These are phyloP conservation scores for Aspergillus egyptiacus DNA, from an alignment of 495 filamentous ascomycete genomes.

Conservation along the genomic window DNA sequence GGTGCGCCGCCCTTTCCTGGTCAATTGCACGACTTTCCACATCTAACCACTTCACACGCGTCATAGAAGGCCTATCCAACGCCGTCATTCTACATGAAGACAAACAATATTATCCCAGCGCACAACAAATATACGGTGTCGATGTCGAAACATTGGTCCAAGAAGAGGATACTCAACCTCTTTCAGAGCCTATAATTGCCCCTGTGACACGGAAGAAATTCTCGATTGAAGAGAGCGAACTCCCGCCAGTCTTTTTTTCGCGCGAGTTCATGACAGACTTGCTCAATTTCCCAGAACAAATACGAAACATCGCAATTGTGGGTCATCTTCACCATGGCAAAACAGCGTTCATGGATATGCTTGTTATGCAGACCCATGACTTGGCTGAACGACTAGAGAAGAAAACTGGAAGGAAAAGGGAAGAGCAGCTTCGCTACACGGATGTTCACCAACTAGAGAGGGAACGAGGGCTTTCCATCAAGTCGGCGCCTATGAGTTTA, in stretches of 20 bases:
- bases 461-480: slow-evolving; percentile 87
- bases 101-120: slow-evolving; percentile 98
- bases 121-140: slow-evolving; percentile 86
- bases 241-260: slow-evolving; percentile 81
- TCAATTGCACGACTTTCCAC: neutral
- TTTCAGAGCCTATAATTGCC: slow-evolving; percentile 88
- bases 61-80: slow-evolving; percentile 86
- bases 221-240: slow-evolving; percentile 81
- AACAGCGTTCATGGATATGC: slow-evolving; percentile 97
- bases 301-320: slow-evolving; percentile 83
- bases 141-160: slow-evolving; percentile 95
- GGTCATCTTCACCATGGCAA: slow-evolving; percentile 97
- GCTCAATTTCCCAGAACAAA: slow-evolving; percentile 92
- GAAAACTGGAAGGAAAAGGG: slow-evolving; percentile 70
- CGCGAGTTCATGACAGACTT: slow-evolving; percentile 92
- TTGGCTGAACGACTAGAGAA: slow-evolving; percentile 70
- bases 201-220: slow-evolving; percentile 95
- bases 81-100: slow-evolving; percentile 96
- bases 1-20: slow-evolving; percentile 42
- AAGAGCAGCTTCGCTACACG: slow-evolving; percentile 91
- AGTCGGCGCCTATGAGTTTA: slow-evolving; percentile 89
- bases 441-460: slow-evolving; percentile 85
- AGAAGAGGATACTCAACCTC: slow-evolving; percentile 91
- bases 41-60: slow-evolving; percentile 12
- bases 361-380: slow-evolving; percentile 91